Conservation (phyloP, 495 filamentous ascomycete genomes). For the Xylaria nigripes region DNA sequence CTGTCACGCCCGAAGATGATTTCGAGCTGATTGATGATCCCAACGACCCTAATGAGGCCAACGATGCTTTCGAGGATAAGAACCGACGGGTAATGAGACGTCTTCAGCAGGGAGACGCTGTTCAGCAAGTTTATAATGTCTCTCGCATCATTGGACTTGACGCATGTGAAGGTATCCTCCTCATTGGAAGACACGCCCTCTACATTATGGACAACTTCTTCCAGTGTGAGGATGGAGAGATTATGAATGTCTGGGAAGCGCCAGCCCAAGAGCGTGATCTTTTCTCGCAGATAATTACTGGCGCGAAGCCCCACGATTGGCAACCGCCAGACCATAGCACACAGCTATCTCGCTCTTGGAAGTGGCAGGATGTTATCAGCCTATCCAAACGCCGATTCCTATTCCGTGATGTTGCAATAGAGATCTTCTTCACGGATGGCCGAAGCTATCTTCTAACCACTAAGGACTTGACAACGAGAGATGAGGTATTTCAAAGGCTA, state of each 20-base stretch:
- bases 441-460: slow-evolving; percentile 88
- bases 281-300: slow-evolving; percentile 88
- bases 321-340: slow-evolving; percentile 45
- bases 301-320: slow-evolving; percentile 58
- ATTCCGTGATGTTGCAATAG: slow-evolving; percentile 89
- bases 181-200: slow-evolving; percentile 84
- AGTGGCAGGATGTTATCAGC: slow-evolving; percentile 88
- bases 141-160: slow-evolving; percentile 90
- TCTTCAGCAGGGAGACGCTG: slow-evolving; percentile 80
- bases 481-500: slow-evolving; percentile 70
- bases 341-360: slow-evolving; percentile 82
- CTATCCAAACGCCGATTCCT: slow-evolving; percentile 95
- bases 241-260: slow-evolving; percentile 91
- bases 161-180: slow-evolving; percentile 82
- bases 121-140: slow-evolving; percentile 91
- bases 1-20: slow-evolving; percentile 63
- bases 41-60: slow-evolving; percentile 67
- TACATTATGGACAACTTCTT: slow-evolving; percentile 96
- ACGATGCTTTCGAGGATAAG: slow-evolving; percentile 90
- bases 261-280: slow-evolving; percentile 87
- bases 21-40: slow-evolving; percentile 86
- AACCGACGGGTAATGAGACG: slow-evolving; percentile 95
- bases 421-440: slow-evolving; percentile 94
- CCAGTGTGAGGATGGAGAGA: slow-evolving; percentile 87
- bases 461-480: slow-evolving; percentile 59